Base-by-base conservation (phyloP, 108 stramenopile species). In the Skeletonema tropicum region DNA sequence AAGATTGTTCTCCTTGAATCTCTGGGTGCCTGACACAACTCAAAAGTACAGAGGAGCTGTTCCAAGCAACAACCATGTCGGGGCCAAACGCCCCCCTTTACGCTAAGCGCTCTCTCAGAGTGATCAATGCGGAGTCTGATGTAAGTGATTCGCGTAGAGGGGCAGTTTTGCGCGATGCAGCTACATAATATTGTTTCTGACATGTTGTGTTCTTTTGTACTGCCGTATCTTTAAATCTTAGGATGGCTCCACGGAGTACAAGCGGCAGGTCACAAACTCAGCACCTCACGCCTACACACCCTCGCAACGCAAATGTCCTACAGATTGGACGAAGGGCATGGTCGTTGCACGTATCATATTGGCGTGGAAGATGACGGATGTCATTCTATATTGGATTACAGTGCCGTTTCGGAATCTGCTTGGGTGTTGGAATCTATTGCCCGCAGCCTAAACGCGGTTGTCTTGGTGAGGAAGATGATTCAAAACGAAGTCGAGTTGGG, bases 331-430 rank as follows among this genome's bases (percentile, higher is more conserved):
- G 87, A 92, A 63, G 94, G 91, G 4, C 67, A 76, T 48, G 94
- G 94, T n/a, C 32, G 55, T 29, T 90, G 90, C 73, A 68, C 75
- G 21, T 96, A 96, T 71, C 86, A 82, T 26, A 83, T 95, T 36
- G 88, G 88, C 12, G 92, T 96, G 5, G 94, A 96, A 78, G 94
- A 96, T 55, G 86, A 93, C 70, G 94, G 94, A 3, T 90, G 92
- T 52, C 94, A 96, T 68, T 92, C 90, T 11, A 62, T 93, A 17
- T 60, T 93, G 23, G 89, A 89, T 65, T 94, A 92, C 52, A 67
- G 73, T 11, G 68, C 79, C 23, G 83, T 92, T 9, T 73, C 84
- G 3, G 90, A 91, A 68, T 86, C 88, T 1, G 90, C 90, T 17
- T 77, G 76, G 63, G 68, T 89, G 4, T 59, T 94, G 31, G 94